Conservation (phyloP, 2,329 filamentous ascomycete species). For the Colletotrichum orchidophilum region DNA sequence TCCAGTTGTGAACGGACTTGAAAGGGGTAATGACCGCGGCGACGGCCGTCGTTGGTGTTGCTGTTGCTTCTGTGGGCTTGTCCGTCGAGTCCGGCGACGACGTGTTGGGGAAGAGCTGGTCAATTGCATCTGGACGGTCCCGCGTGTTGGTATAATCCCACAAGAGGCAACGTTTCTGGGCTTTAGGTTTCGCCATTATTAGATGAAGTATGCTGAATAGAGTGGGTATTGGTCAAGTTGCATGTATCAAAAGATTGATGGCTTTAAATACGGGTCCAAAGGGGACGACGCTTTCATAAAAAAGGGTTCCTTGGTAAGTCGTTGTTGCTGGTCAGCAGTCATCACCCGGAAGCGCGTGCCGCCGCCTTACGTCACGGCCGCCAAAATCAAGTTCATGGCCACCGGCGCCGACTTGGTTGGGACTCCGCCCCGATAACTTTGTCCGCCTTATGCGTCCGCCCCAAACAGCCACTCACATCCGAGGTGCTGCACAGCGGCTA, state of each 20-base stretch:
- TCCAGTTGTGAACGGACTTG: slow-evolving; percentile 51
- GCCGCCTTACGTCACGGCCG: background rate
- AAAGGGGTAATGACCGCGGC: slow-evolving; percentile 39
- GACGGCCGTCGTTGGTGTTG: background rate
- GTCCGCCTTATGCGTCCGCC: background rate
- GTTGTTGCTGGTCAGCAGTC: background rate
- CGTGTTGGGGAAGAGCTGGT: slow-evolving; percentile 43
- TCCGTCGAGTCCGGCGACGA: no score
- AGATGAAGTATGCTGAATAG: background rate
- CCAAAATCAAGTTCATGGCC: background rate
- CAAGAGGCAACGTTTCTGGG: slow-evolving; percentile 48
- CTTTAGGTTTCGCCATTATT: background rate
- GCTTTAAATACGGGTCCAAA: no score
- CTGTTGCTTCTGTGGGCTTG: background rate
- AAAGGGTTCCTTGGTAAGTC: background rate
- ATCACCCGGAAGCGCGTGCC: background rate
- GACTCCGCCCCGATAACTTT: background rate
- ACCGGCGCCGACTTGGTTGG: background rate
- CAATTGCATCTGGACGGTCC: slow-evolving; percentile 45
- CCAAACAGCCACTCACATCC: no score
- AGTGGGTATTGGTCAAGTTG: background rate
- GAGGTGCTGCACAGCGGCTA: no score
- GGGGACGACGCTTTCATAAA: no score
- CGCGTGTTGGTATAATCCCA: slow-evolving; percentile 55
- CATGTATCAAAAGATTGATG: background rate